Conservation (phyloP, 73 alveolate species). For the Tetrahymena elliotti region DNA sequence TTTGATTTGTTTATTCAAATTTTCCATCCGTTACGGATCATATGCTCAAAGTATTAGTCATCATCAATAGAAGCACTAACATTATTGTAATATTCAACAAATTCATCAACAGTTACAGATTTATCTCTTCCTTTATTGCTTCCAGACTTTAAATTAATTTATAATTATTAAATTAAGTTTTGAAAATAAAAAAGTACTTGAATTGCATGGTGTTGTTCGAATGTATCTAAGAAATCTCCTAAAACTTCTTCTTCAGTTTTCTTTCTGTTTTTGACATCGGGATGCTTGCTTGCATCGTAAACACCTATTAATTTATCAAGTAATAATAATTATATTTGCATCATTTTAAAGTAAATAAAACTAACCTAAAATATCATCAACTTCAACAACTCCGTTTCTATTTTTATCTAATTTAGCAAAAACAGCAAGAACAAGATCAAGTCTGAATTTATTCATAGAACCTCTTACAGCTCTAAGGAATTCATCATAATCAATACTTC, state of each 20-base stretch:
- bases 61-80: not conserved
- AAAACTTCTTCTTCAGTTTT: slow-evolving; percentile 60
- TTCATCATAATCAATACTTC: slow-evolving; percentile 67
- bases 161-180: not conserved
- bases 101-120: not conserved
- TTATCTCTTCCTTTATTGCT: not conserved
- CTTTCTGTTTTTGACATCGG: slow-evolving; percentile 48
- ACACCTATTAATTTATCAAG: not conserved
- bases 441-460: slow-evolving; percentile 69
- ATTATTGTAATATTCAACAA: not conserved
- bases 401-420: slow-evolving; percentile 73
- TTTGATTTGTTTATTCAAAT: not conserved
- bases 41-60: not conserved
- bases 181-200: not conserved
- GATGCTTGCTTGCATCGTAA: slow-evolving; percentile 53
- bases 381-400: slow-evolving; percentile 67
- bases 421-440: slow-evolving; percentile 53
- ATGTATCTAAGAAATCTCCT: slow-evolving; percentile 52
- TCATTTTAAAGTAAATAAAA: not conserved
- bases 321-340: not conserved
- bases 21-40: not conserved
- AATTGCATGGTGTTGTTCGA: slow-evolving; percentile 43
- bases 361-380: slow-evolving; percentile 52
- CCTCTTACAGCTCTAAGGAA: slow-evolving; percentile 76
- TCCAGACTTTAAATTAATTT: not conserved